phyloP scores from a whole-genome alignment of 176 grass and related monocot genomes.

The Oryza longistaminata region DNA sequence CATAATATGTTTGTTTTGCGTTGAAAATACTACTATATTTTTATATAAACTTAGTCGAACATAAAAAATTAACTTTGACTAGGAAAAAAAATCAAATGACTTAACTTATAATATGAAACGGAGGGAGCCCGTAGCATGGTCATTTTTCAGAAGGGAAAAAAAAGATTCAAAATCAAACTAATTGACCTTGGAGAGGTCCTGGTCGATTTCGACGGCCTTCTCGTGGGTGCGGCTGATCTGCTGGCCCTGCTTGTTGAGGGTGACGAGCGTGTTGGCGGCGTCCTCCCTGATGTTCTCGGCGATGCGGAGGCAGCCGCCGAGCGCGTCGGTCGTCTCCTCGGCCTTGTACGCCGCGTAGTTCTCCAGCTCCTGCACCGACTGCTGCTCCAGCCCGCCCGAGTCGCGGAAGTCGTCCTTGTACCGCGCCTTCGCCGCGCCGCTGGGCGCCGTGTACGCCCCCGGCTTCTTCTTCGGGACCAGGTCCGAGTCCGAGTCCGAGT shows the following conservation, averaged over 20 bases:
- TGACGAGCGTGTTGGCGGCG: conserved; percentile 51
- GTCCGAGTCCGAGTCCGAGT: conserved; percentile 48
- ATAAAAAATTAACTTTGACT: too few species aligned
- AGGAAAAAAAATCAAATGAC: too few species aligned
- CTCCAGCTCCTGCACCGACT: conserved; percentile 64
- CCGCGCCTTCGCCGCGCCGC: conserved; percentile 25
- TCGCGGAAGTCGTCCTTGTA: conserved; percentile 59
- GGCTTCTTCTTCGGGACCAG: conserved; percentile 19
- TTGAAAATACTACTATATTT: too few species aligned
- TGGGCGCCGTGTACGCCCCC: conserved; percentile 30
- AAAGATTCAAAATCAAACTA: too few species aligned
- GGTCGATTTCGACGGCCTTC: conserved; percentile 61
- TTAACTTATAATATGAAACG: too few species aligned
- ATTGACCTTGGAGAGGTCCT: conserved; percentile 54
- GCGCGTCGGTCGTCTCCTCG: conserved; percentile 63
- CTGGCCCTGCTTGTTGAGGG: conserved; percentile 60
- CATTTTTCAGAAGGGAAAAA: not conserved
- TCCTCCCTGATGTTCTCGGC: conserved; percentile 69
- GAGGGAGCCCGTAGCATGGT: too few species aligned
- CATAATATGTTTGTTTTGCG: too few species aligned
- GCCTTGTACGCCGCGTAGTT: conserved; percentile 69
- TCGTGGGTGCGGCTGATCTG: conserved; percentile 58
- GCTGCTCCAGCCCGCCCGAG: conserved; percentile 54
- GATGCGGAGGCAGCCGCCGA: conserved; percentile 57
- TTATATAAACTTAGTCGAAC: too few species aligned